Conservation (phyloP, 2,329 filamentous ascomycete genomes). For the Helminthosporium solani region DNA sequence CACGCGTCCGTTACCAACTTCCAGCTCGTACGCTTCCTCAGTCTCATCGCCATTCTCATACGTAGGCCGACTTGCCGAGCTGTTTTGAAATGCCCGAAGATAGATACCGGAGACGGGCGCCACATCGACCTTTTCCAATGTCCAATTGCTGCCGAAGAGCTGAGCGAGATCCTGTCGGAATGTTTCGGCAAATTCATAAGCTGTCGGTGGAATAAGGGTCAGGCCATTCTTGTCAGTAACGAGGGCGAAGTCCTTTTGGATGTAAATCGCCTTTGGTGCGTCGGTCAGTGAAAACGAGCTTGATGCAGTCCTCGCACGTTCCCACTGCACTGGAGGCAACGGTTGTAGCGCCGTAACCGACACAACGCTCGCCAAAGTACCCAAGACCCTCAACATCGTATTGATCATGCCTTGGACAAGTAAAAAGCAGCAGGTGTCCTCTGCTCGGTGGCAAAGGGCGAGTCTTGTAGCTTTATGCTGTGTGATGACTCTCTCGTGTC, state of each 20-base stretch:
- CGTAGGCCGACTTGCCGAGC: conserved; percentile 32
- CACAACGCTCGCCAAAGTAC: conserved; percentile 16
- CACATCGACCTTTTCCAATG: conserved; percentile 41
- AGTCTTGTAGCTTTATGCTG: conserved; percentile 12
- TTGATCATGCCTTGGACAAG: neutral
- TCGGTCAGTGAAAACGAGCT: conserved; percentile 23
- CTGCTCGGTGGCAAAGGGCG: neutral
- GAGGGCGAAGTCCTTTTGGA: conserved; percentile 44
- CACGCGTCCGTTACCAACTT: conserved; percentile 37
- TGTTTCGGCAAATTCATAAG: conserved; percentile 51
- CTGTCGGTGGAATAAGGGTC: conserved; percentile 55
- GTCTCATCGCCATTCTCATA: conserved; percentile 52
- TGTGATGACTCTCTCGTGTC: conserved; percentile 4
- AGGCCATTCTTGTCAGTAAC: conserved; percentile 48
- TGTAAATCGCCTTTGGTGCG: conserved; percentile 42
- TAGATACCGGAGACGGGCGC: conserved; percentile 47
- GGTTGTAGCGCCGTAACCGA: conserved; percentile 40
- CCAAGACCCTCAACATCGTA: conserved; percentile 17
- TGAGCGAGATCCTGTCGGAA: conserved; percentile 49
- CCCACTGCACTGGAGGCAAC: conserved; percentile 42
- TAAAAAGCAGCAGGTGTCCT: neutral
- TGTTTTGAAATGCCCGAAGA: conserved; percentile 39
- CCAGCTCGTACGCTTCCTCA: conserved; percentile 54
- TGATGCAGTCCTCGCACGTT: conserved; percentile 12
- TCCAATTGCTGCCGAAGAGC: conserved; percentile 46